Base-by-base conservation (phyloP, 345 rosid genomes). In the Ricinus communis region DNA sequence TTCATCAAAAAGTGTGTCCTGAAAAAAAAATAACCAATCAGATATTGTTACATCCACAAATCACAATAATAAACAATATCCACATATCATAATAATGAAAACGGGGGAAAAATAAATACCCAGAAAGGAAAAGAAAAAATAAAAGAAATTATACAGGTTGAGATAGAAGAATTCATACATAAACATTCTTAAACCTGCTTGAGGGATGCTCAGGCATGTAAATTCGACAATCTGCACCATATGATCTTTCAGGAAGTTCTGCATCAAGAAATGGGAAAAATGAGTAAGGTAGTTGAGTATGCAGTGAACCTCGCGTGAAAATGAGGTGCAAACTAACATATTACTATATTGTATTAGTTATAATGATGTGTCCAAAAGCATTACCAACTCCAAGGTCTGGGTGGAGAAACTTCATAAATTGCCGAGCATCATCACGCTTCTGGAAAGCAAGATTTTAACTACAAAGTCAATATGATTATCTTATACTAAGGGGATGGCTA, bases 161-260 rank as follows among this genome's bases (percentile, higher is more conserved):
- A 73, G 78, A 70, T 83, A 86, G 89, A 85, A 88, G 96, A 93
- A 80, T 78, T 82, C 98, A 81, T 96, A 96, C 98, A 89, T 91
- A 89, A 87, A 96, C 90, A 86, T 96, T 96, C 90, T 91, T 96
- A 88, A 96, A 96, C 98, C 94, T 89, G 98, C 90, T 89, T 49
- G 90, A 76, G 64, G 97, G 88, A 74, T 88, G 87, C 57, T 96
- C 99, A 69, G 96, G 88, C 64, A 87, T 71, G 82, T 87, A 93
- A 52, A 96, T 79, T 74, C 98, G 93, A 74, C 98, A 93, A 85
- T 95, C 98, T 75, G 90, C 94, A 76, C 99, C 99, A 62, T 95
- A 95, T 36, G 98, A 92, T 81, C 90, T 91, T 80, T 96, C 99
- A 13, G 98, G 99, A 76, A 93, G 96, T 72, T 93, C 99, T 96